These are phyloP conservation scores for Colletotrichum sp. DNA, from an alignment of 2,329 filamentous ascomycete species.

Conservation along the genomic window DNA sequence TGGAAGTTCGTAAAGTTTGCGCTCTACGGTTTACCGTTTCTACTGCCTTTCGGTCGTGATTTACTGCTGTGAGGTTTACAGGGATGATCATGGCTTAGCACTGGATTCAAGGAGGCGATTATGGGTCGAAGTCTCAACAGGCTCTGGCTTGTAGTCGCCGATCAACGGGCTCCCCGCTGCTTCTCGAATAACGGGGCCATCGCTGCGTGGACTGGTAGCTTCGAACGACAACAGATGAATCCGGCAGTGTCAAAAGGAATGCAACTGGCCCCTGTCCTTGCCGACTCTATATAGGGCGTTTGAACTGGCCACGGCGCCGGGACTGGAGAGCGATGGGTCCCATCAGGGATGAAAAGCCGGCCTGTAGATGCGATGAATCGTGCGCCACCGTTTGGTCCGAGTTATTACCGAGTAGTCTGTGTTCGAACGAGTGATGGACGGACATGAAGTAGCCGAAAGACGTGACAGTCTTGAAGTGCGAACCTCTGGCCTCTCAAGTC, in stretches of 20 bases:
- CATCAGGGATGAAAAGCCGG: background rate
- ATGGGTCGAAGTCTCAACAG: background rate
- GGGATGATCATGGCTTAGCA: background rate
- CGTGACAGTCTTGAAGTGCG: background rate
- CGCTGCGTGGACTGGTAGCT: background rate
- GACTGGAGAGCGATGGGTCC: background rate
- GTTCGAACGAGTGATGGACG: background rate
- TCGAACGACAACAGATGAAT: background rate
- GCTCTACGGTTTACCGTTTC: background rate
- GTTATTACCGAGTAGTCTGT: background rate
- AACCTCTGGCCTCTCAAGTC: background rate
- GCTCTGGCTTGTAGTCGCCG: background rate
- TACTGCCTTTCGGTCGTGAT: background rate
- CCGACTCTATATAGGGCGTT: background rate
- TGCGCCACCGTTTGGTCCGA: background rate
- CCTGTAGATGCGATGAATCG: background rate
- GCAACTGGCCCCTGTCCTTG: background rate
- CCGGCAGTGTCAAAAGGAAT: background rate
- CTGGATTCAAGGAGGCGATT: background rate
- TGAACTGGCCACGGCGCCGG: background rate
- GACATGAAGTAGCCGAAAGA: background rate
- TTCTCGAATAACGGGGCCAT: background rate
- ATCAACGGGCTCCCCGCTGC: background rate
- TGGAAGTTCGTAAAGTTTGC: background rate
- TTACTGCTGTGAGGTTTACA: background rate